These are phyloP conservation scores for Aschersonia sp. DNA, from an alignment of 2,329 filamentous ascomycete genomes.

Conservation along the genomic window DNA sequence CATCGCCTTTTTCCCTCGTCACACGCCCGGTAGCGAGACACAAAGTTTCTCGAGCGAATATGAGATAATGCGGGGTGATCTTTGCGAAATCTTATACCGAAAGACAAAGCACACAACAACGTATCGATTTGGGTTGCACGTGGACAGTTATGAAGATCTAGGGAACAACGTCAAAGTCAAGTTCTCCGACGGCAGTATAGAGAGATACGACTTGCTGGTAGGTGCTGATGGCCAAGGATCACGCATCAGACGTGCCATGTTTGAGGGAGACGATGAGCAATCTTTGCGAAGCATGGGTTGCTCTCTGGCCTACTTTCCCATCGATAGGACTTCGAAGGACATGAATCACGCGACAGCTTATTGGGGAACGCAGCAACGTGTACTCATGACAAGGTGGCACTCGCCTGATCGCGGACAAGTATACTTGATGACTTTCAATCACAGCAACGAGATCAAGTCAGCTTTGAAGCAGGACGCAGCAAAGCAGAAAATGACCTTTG, in stretches of 20 bases:
- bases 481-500: slow-evolving; percentile 18
- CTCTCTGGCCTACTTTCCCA: slow-evolving; percentile 22
- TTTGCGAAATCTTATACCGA: slow-evolving; percentile 28
- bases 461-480: slow-evolving; percentile 8
- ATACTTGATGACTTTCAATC: slow-evolving; percentile 11
- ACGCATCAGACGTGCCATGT: slow-evolving; percentile 5
- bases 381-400: slow-evolving; percentile 15
- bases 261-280: slow-evolving; percentile 1
- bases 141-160: not conserved
- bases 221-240: slow-evolving; percentile 8
- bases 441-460: slow-evolving; percentile 8
- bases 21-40: not conserved
- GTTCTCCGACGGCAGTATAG: slow-evolving; percentile 5
- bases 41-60: slow-evolving; percentile 30
- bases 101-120: slow-evolving; percentile 10
- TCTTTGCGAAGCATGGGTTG: slow-evolving; percentile 4
- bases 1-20: slow-evolving; percentile 20
- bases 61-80: slow-evolving; percentile 40
- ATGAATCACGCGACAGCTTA: slow-evolving; percentile 11
- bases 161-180: slow-evolving; percentile 5
- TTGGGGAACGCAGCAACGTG: slow-evolving; percentile 19
- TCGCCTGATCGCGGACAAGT: slow-evolving; percentile 10
- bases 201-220: slow-evolving; percentile 6
- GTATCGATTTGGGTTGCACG: slow-evolving; percentile 12
- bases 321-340: slow-evolving; percentile 11